A percentile compares a stretch with the other conserved stretches of the same genome.
Evolutionary conservation across 1,284 basidiomycete species (phyloP).

Genomic region (Leccinum huronense): DNA sequence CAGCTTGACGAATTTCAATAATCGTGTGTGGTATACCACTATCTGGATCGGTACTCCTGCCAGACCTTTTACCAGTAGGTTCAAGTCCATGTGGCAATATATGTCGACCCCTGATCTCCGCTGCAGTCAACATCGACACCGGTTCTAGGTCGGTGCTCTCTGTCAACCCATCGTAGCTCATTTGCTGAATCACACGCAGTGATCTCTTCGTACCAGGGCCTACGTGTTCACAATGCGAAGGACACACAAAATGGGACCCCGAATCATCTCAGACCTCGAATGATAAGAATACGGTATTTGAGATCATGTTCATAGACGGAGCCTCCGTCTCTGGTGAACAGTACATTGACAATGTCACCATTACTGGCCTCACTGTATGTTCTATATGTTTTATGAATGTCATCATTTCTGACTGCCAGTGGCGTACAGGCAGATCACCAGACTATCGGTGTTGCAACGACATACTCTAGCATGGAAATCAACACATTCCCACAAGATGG

Average conservation of each 20-base stretch:
- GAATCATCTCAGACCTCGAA: not conserved
- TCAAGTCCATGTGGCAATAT: not conserved
- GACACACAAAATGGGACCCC: not conserved
- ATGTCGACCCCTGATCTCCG: too few relatives aligned
- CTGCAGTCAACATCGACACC: not conserved
- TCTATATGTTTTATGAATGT: not conserved
- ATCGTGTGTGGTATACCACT: too few relatives aligned
- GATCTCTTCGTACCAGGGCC: not conserved
- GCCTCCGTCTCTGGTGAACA: not conserved
- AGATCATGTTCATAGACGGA: too few relatives aligned
- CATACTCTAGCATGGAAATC: not conserved
- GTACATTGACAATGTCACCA: not conserved
- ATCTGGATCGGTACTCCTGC: too few relatives aligned
- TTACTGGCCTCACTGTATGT: not conserved
- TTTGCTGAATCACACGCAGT: not conserved
- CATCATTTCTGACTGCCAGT: not conserved
- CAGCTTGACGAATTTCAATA: too few relatives aligned
- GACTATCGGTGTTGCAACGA: not conserved
- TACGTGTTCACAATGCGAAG: not conserved
- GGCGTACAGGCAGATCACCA: not conserved
- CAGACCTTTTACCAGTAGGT: too few relatives aligned
- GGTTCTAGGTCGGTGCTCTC: not conserved
- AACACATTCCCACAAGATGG: not conserved
- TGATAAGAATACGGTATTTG: too few relatives aligned
- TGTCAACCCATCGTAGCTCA: not conserved